Base-by-base conservation (phyloP, 2,329 filamentous ascomycete genomes). In the Myriangium duriaei region DNA sequence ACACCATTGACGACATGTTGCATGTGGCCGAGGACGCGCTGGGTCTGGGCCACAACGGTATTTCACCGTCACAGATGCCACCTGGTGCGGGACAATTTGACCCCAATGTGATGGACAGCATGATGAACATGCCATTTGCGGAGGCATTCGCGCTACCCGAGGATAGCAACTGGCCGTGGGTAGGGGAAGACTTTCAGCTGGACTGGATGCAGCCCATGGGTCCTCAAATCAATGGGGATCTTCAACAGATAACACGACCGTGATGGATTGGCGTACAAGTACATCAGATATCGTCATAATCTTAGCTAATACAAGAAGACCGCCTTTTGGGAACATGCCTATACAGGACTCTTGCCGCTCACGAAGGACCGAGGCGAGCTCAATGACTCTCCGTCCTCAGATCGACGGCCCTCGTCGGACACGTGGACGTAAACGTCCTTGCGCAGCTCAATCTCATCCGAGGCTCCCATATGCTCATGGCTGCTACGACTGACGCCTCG, bases 121-220 rank as follows among this genome's bases (percentile, higher is more conserved):
- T 37, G 13, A 26, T 16, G 14, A 28, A 37, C 31, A 17, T 30
- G 3, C 7, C 29, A 1, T 30, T 16, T 15, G 26, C 7, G 3
- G 28, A 37, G n/a, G 24, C 21, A n/a, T 21, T 37, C 12, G 30
- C 14, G 9, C 11, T 37, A 15, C 15, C 30, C 3, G 28, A 30
- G 6, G 26, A 37, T 31, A 30, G 35, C 26, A 28, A 37, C 14
- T 37, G 35, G 35, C 35, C 28, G 5, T 37, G 35, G 35, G 11
- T 21, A 5, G 15, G 12, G 14, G 5, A 72, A 59, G 45, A 79
- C 79, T 55, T 82, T 82, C n/a, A 66, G 60, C 28, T 50, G 51
- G 4, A 63, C 19, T 0, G 60, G 46, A 47, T 65, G 65, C 5
- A 47, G 49, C 52, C 56, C n/a, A 26, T 26, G 7, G 21, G 21